Evolutionary conservation across 805 yeast species (phyloP).

Genomic region (Candida takata): DNA sequence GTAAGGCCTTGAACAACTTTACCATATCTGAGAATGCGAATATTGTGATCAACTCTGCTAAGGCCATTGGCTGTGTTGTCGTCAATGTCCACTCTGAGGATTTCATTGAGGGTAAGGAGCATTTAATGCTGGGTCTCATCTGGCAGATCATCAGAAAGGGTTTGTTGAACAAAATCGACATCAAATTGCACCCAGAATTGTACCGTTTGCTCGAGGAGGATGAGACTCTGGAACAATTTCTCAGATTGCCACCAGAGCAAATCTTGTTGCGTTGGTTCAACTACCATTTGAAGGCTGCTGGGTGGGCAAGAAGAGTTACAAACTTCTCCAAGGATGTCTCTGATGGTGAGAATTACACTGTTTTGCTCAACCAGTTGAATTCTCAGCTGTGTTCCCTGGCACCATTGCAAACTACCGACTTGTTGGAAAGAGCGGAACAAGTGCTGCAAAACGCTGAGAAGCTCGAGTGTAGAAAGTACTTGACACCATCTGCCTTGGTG

Average conservation of each 20-base stretch:
- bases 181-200: slow-evolving; percentile 92
- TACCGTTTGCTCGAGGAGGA: slow-evolving; percentile 92
- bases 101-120: slow-evolving; percentile 90
- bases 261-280: slow-evolving; percentile 96
- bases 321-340: slow-evolving; percentile 84
- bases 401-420: slow-evolving; percentile 74
- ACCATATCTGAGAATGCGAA: slow-evolving; percentile 96
- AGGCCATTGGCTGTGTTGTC: slow-evolving; percentile 97
- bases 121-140: slow-evolving; percentile 80
- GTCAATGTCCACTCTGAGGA: slow-evolving; percentile 97
- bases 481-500: slow-evolving; percentile 88
- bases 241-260: slow-evolving; percentile 96
- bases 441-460: slow-evolving; percentile 82
- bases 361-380: slow-evolving; percentile 79
- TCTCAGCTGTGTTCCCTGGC: slow-evolving; percentile 75
- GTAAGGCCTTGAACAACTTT: slow-evolving; percentile 81
- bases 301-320: slow-evolving; percentile 75
- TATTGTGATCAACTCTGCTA: slow-evolving; percentile 95
- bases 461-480: slow-evolving; percentile 86
- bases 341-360: slow-evolving; percentile 94
- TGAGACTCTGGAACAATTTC: slow-evolving; percentile 93
- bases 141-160: slow-evolving; percentile 99
- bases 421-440: slow-evolving; percentile 79
- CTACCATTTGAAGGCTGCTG: slow-evolving; percentile 89
- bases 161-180: slow-evolving; percentile 87